Evolutionary conservation across 129 eudicot species (phyloP).

Genomic region (Centrapalus pauciflorus): DNA sequence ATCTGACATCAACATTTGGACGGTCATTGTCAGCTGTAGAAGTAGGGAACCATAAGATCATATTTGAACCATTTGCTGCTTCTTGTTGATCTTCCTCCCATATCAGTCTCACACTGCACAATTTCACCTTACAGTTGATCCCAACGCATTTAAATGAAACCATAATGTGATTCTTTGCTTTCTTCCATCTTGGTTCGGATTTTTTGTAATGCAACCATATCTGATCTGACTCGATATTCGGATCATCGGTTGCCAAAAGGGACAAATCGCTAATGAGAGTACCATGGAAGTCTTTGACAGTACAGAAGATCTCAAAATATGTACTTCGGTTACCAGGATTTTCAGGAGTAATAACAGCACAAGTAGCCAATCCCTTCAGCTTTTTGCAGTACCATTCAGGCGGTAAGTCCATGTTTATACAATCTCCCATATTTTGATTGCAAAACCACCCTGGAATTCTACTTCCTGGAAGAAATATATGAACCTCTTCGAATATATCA

Average conservation of each 20-base stretch:
- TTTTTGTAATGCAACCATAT: constrained; percentile 24
- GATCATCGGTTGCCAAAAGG: constrained; percentile 20
- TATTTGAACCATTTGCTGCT: not conserved
- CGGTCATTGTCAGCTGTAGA: not conserved
- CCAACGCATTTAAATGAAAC: constrained; percentile 22
- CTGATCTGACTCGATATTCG: constrained; percentile 23
- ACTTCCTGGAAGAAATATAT: constrained; percentile 28
- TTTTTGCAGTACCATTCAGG: constrained; percentile 12
- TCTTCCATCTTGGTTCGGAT: constrained; percentile 24
- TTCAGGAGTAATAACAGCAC: constrained; percentile 18
- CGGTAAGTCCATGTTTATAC: constrained; percentile 10
- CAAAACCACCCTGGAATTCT: constrained; percentile 31
- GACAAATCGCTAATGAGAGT: constrained; percentile 3
- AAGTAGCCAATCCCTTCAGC: constrained; percentile 20
- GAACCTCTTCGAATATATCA: constrained; percentile 22
- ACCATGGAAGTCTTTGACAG: constrained; percentile 10
- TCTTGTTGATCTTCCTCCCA: constrained; percentile 5
- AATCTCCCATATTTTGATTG: constrained; percentile 11
- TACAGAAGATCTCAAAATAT: constrained; percentile 18
- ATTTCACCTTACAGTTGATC: constrained; percentile 22
- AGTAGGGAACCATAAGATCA: not conserved
- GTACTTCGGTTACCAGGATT: constrained; percentile 12
- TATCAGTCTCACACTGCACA: constrained; percentile 20
- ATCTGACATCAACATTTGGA: constrained; percentile 7
- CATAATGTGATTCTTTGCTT: constrained; percentile 6